phyloP scores from a whole-genome alignment of 768 basidiomycete genomes.

The Stropharia rugosoannulata region DNA sequence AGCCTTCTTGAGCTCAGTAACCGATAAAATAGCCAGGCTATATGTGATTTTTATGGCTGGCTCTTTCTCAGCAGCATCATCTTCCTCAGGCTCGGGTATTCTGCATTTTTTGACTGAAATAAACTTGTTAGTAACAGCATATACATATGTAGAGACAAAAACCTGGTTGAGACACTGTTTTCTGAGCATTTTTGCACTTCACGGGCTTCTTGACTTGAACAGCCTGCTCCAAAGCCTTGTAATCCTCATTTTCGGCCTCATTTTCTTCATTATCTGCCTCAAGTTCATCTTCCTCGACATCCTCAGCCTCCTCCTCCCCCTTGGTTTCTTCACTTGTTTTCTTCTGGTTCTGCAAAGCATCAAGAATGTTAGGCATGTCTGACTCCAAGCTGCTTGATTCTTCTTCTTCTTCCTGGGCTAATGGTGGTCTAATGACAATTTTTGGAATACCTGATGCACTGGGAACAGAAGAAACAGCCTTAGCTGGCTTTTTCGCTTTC shows the following conservation, averaged over 20 bases:
- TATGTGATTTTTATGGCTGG: background rate
- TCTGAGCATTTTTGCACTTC: background rate
- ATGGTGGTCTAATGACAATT: too few relatives aligned
- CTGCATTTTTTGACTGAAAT: background rate
- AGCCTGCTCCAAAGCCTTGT: background rate
- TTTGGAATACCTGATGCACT: too few relatives aligned
- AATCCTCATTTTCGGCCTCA: background rate
- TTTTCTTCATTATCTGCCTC: background rate
- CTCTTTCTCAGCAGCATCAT: background rate
- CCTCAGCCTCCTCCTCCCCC: background rate
- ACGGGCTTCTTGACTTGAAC: background rate
- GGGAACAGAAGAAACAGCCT: too few relatives aligned
- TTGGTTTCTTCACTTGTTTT: background rate
- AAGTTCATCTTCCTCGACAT: background rate
- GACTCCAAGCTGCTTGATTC: too few relatives aligned
- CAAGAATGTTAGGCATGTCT: background rate
- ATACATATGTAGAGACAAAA: background rate
- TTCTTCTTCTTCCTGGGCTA: too few relatives aligned
- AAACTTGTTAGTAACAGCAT: background rate
- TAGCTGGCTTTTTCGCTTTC: background rate
- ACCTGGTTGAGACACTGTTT: background rate
- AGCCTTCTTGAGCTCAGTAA: constrained; percentile 6
- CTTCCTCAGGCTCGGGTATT: background rate
- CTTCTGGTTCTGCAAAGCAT: background rate
- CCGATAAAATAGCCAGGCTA: constrained; percentile 6